Evolutionary conservation across 2,329 filamentous ascomycete genomes (phyloP), one percentile per base, ranked within the genome.

Genomic region (Triangularia verruculosa): DNA sequence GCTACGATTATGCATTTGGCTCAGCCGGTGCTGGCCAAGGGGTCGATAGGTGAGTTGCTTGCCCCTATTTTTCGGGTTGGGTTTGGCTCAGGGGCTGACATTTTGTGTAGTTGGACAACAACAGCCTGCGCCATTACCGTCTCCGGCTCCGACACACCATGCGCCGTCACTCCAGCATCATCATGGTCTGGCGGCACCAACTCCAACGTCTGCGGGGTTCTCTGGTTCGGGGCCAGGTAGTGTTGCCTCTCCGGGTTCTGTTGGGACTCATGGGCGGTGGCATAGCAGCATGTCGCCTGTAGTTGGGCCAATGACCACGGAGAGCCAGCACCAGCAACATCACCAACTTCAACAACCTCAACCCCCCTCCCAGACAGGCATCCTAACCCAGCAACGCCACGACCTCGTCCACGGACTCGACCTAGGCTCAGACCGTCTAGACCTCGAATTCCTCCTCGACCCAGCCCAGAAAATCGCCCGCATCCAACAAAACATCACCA

Each of bases 401-500:
- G 79, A 81, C 20, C 76, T 82, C 57, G 74, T 79, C 17, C 85
- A 88, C 62, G 82, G 82, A 43, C 73, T 90, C 1, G 84, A 89
- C 43, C 77, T 90, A 63, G 83, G 83, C 2, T 79, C 83, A 0
- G 90, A 93, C 72, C 83, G 87, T 55, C 80, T 93, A 8, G 89
- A 87, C 5, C 83, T 95, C 30, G 89, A 88, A 63, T 93, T 93
- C 69, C 79, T 95, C 1, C 80, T 94, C 1, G 86, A 89, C 64
- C 77, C 83, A 32, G 81, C 83, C 6, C 83, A 86, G 57, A 83
- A 82, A 62, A 80, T 82, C 22, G 81, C 76, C 66, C 82, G 79
- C 69, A 82, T 85, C 59, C 80, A 81, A 51, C 82, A 80, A 17
- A 78, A 83, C 66, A 80, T 79, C 13, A 75, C 78, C 6, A n/a